Evolutionary conservation across 495 filamentous ascomycete species (phyloP).

Genomic region (Daldinia concentrica): DNA sequence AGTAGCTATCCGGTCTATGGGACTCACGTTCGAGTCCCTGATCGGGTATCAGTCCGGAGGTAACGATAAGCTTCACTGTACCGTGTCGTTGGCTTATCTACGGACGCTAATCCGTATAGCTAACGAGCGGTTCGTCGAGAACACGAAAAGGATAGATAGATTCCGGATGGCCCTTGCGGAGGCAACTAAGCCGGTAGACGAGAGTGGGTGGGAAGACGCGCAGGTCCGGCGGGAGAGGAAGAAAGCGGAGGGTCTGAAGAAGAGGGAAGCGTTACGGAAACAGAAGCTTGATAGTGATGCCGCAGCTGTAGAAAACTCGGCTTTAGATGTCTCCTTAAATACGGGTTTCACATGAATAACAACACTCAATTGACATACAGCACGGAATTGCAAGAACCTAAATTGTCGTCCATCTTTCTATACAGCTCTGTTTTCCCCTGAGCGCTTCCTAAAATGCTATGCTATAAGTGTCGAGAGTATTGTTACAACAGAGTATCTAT

Average conservation of each 20-base stretch:
- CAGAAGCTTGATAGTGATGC: slow-evolving; percentile 14
- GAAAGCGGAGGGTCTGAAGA: slow-evolving; percentile 67
- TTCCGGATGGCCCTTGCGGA: slow-evolving; percentile 59
- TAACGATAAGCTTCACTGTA: slow-evolving; percentile 40
- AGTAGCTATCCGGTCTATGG: slow-evolving; percentile 83
- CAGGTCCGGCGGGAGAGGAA: slow-evolving; percentile 66
- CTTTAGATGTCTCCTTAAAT: slow-evolving; percentile 39
- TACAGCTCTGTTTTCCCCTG: slow-evolving; percentile 36
- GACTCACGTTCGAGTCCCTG: slow-evolving; percentile 79
- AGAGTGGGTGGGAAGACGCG: slow-evolving; percentile 65
- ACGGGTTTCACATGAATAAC: slow-evolving; percentile 41
- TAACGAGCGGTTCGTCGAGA: slow-evolving; percentile 80
- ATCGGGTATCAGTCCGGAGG: slow-evolving; percentile 65
- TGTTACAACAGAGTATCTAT: slow-evolving; percentile 39
- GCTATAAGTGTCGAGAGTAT: slow-evolving; percentile 39
- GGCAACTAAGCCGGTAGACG: slow-evolving; percentile 44
- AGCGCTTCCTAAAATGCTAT: slow-evolving; percentile 40
- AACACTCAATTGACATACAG: not conserved
- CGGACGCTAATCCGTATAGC: slow-evolving; percentile 70
- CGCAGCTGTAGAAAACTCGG: slow-evolving; percentile 18
- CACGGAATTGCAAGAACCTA: not conserved
- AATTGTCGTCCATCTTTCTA: slow-evolving; percentile 35
- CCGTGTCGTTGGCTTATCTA: slow-evolving; percentile 68
- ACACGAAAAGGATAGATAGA: slow-evolving; percentile 72
- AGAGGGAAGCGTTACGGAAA: slow-evolving; percentile 49